Percentiles rank a stretch among this genome's conserved stretches.
Evolutionary conservation across 352 stramenopile species (phyloP).

Genomic region (Globisporangium camurandrum): DNA sequence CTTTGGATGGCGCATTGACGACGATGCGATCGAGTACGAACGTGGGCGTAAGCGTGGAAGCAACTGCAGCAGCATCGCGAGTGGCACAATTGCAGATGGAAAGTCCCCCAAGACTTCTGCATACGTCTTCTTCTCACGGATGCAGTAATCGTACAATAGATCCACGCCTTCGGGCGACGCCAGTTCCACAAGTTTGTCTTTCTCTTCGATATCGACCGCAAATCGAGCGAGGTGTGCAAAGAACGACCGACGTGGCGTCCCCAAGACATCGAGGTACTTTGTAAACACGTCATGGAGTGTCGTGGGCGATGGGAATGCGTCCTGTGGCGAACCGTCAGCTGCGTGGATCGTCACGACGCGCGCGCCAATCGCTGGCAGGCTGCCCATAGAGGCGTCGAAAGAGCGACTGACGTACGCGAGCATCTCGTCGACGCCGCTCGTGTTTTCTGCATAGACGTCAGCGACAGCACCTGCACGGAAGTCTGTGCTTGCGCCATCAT

Average conservation of each 20-base stretch:
- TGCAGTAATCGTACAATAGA: constrained; percentile 91
- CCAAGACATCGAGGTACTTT: constrained; percentile 84
- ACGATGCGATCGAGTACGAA: constrained; percentile 91
- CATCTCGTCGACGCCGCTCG: constrained; percentile 55
- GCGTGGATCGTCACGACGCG: constrained; percentile 41
- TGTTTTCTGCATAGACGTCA: constrained; percentile 75
- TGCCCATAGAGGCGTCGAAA: not conserved
- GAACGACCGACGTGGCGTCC: constrained; percentile 79
- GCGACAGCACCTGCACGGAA: constrained; percentile 70
- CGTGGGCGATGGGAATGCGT: constrained; percentile 42
- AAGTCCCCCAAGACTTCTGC: constrained; percentile 87
- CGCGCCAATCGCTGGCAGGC: constrained; percentile 13
- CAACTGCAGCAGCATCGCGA: constrained; percentile 74
- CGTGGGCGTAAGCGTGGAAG: constrained; percentile 82
- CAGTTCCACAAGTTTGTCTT: constrained; percentile 89
- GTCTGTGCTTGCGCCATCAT: constrained; percentile 1
- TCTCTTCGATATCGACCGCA: constrained; percentile 77
- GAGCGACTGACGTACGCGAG: constrained; percentile 31
- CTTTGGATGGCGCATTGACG: constrained; percentile 44
- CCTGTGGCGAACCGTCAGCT: constrained; percentile 35
- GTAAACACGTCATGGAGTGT: constrained; percentile 64
- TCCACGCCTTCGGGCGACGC: constrained; percentile 83
- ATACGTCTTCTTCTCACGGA: constrained; percentile 88
- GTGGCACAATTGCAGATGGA: constrained; percentile 50
- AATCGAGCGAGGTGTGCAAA: constrained; percentile 86